Evolutionary conservation across 768 basidiomycete genomes (phyloP), one percentile per base, ranked within the genome.

Genomic region (Tylopilus subfusipes): DNA sequence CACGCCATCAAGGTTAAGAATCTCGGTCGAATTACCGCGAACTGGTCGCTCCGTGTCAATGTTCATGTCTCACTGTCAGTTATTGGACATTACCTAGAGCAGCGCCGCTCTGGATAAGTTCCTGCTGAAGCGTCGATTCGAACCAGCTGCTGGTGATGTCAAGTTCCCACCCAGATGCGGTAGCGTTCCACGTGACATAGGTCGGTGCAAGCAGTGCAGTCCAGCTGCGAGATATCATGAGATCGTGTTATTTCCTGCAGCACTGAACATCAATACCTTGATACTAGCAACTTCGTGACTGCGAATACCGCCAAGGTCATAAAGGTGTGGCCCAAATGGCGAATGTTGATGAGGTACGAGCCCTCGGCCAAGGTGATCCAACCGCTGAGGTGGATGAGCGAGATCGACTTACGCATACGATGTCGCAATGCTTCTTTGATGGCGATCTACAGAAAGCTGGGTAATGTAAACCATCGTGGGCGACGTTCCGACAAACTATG

Each of bases 361-460:
- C 38, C 33, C 42, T 49, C 44, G 5, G 50, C 29, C 13, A 60
- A 36, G 10, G 57, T 46, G 24, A 63, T 42, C 2, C 58, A 55
- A 2, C 53, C 16, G 16, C 42, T 57, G 8, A 63, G 54, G 8
- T 56, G 5, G 3, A 63, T 36, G 39, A 63, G 29, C 21, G 57
- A 52, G 34, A 53, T 59, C 1, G 62, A n/a, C 1, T 24, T 30
- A 5, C 39, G 54, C 54, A 63, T 56, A 8, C 54, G 48, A 24
- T 60, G 51, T 4, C 55, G 53, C 51, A 60, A 48, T 22, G 61
- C 62, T n/a, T 63, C 58, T 24, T 50, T 63, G 31, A 63, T 11
- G 4, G 61, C 42, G 9, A 55, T 56, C 0, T 55, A 48, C 18
- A 59, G 7, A 7, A 33, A 56, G 11, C 58, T 56, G 33, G 2